Percentiles rank a stretch among this genome's conserved stretches.
phyloP scores from a whole-genome alignment of 805 yeast genomes.

The Tetrapisispora phaffii region DNA sequence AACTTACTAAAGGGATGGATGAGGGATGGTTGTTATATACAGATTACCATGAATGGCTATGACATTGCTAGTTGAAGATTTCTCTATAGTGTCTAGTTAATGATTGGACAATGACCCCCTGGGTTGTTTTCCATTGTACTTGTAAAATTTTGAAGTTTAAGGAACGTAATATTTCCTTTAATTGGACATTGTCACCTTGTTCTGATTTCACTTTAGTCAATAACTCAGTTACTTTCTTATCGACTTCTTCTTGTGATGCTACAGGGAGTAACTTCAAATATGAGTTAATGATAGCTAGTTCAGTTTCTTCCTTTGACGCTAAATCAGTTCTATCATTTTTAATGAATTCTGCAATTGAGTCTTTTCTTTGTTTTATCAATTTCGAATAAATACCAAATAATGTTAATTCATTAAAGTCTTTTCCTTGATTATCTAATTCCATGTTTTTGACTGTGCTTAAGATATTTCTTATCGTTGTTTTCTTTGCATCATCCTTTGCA shows the following conservation, averaged over 20 bases:
- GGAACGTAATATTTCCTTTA: conserved; percentile 26
- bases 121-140: conserved; percentile 33
- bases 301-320: conserved; percentile 42
- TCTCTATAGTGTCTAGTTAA: conserved; percentile 15
- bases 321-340: conserved; percentile 42
- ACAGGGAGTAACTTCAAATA: conserved; percentile 38
- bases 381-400: conserved; percentile 33
- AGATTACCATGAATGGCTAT: not conserved
- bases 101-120: conserved; percentile 24
- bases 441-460: conserved; percentile 37
- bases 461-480: conserved; percentile 37
- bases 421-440: conserved; percentile 32
- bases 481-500: conserved; percentile 33
- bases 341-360: conserved; percentile 40
- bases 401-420: conserved; percentile 29
- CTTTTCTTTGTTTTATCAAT: conserved; percentile 39
- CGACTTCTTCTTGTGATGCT: conserved; percentile 38
- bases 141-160: conserved; percentile 28
- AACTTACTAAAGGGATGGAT: too few relatives aligned
- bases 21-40: not conserved
- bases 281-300: conserved; percentile 34
- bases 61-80: not conserved
- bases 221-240: conserved; percentile 24
- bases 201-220: conserved; percentile 15
- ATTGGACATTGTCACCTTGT: conserved; percentile 19